Percentiles rank a stretch among this genome's conserved stretches.
Evolutionary conservation across 23 red algal species (phyloP).

Genomic region (Gracilaria gracilis): DNA sequence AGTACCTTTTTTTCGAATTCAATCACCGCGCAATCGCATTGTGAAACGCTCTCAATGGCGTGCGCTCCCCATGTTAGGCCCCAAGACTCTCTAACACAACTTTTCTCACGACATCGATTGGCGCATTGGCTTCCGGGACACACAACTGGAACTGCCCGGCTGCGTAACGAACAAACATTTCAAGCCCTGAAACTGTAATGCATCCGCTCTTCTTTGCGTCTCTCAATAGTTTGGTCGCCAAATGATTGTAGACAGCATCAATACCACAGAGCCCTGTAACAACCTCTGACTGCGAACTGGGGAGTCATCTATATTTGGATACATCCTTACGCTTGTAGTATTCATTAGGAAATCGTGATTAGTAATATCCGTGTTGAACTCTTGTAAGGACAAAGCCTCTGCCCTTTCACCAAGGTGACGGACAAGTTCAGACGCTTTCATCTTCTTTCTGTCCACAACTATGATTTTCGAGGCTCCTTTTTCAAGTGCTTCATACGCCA

Average conservation of each 20-base stretch:
- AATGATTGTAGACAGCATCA: constrained; percentile 95
- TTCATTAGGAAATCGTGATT: constrained; percentile 88
- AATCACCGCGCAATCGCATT: neutral
- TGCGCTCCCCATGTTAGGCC: neutral
- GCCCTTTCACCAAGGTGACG: constrained; percentile 35
- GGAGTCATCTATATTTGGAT: constrained; percentile 68
- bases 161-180: constrained; percentile 99
- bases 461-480: constrained; percentile 58
- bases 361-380: neutral
- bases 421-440: constrained; percentile 54
- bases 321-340: constrained; percentile 88
- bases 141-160: constrained; percentile 83
- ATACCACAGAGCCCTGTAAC: constrained; percentile 65
- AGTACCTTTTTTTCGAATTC: neutral
- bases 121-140: constrained; percentile 53
- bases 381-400: constrained; percentile 36
- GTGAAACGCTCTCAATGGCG: neutral
- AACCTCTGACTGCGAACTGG: constrained; percentile 44
- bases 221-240: constrained; percentile 79
- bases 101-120: constrained; percentile 72
- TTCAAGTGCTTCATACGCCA: constrained; percentile 82
- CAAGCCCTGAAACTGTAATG: constrained; percentile 78
- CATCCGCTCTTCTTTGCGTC: constrained; percentile 76
- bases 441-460: constrained; percentile 83
- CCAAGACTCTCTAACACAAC: constrained; percentile 65